phyloP scores from a whole-genome alignment of 441 rosid species.

The Bocquillonia castaneifolia region DNA sequence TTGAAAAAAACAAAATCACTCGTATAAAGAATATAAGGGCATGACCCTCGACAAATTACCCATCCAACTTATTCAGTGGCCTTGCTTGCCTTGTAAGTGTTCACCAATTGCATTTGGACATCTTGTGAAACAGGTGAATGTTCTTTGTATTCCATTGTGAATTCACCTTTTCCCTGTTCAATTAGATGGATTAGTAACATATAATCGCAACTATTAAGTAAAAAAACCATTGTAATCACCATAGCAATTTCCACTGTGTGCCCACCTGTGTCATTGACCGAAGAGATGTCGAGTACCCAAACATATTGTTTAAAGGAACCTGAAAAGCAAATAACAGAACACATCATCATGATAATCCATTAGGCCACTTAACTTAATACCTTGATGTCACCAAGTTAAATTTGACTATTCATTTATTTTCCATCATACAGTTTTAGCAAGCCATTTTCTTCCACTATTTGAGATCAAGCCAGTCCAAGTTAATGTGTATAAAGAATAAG shows the following conservation, averaged over 20 bases:
- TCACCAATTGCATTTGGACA: conserved; percentile 78
- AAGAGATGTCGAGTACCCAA: conserved; percentile 91
- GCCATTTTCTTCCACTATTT: not conserved
- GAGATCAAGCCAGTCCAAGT: not conserved
- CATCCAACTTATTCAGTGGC: conserved; percentile 34
- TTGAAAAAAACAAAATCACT: not conserved
- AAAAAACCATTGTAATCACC: not conserved
- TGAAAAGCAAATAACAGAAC: conserved; percentile 24
- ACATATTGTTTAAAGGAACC: conserved; percentile 98
- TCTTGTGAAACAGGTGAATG: conserved; percentile 80
- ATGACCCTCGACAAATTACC: not conserved
- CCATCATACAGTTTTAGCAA: not conserved
- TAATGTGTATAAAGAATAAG: not conserved
- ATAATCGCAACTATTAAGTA: not conserved
- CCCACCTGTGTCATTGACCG: conserved; percentile 93
- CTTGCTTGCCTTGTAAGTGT: conserved; percentile 60
- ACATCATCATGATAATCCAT: conserved; percentile 3
- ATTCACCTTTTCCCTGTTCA: conserved; percentile 88
- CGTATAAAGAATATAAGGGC: not conserved
- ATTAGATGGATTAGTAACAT: not conserved
- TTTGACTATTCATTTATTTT: not conserved
- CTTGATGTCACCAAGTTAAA: not conserved
- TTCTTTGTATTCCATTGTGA: conserved; percentile 98
- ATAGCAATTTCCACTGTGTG: not conserved
- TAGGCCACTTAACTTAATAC: not conserved